Evolutionary conservation across 2,329 filamentous ascomycete species (phyloP), one percentile per base, ranked within the genome.

Genomic region (Setomelanomma holmii): DNA sequence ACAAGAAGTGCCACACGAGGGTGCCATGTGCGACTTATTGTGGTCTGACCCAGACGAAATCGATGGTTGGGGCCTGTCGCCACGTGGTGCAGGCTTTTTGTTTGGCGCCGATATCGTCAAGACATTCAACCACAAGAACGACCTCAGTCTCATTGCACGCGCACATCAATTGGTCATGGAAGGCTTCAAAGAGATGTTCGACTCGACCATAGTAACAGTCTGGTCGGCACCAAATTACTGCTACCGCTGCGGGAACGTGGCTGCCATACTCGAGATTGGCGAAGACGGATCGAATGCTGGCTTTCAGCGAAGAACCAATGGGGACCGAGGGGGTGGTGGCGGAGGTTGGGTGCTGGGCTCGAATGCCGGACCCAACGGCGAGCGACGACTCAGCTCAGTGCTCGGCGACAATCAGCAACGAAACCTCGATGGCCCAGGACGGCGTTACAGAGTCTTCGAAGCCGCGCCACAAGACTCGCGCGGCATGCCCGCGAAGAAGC

Each of bases 21-120:
- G 95, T 49, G 92, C 95, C 71, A 99, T 99, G 95, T 99, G 95
- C 76, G 95, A 99, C 75, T 82, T 99, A 1, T 84, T 99, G 2
- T 99, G 95, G 95, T 97, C 92, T 0, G 95, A 99, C 69, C 95
- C 95, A 0, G 95, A 99, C 74, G 95, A 99, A 66, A 96, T 97
- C 58, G 93, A 97, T 71, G 93, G 93, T 53, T 99, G 95, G 95
- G 93, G 93, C 10, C 80, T 98, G 5, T 96, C 91, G 1, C 95
- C 95, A 0, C 91, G 93, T 33, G 95, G 95, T 8, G 95, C 95
- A 0, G 95, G 95, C 1, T 99, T 97, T 79, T 82, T 98, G 11
- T 99, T 99, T 63, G 95, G 95, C 45, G 88, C 90, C 3, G 93
- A 97, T 71, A 98, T 98, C 51, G 93, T 98, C 68, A 96, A 95